Conservation (phyloP, 352 stramenopile species). For the Phytophthora lateralis region DNA sequence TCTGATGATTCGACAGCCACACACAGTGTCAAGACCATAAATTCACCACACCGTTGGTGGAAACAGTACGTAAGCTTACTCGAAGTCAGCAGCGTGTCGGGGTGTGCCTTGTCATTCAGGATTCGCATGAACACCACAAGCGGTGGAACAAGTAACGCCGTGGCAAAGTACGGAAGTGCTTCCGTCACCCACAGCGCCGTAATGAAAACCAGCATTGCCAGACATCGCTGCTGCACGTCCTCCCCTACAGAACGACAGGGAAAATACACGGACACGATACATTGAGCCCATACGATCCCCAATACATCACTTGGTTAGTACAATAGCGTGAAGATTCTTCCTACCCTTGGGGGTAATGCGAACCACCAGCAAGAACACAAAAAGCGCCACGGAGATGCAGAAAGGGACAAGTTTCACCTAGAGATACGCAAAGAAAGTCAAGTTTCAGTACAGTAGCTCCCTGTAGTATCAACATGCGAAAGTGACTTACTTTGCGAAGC, state of each 20-base stretch:
- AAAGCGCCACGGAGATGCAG: conserved; percentile 70
- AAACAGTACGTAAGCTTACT: conserved; percentile 60
- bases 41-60: neutral
- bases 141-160: conserved; percentile 86
- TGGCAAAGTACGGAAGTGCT: conserved; percentile 92
- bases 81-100: conserved; percentile 64
- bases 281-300: neutral
- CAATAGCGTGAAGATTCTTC: neutral
- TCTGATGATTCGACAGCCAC: conserved; percentile 36
- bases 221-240: conserved; percentile 82
- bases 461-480: conserved; percentile 5
- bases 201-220: conserved; percentile 91
- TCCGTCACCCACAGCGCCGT: conserved; percentile 92
- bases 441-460: conserved; percentile 15
- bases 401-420: conserved; percentile 86
- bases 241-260: conserved; percentile 41
- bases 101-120: conserved; percentile 85
- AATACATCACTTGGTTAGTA: neutral
- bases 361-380: conserved; percentile 75
- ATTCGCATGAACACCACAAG: conserved; percentile 91
- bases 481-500: conserved; percentile 65
- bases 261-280: neutral
- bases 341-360: conserved; percentile 78
- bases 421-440: neutral
- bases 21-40: neutral